Conservation (phyloP, 768 basidiomycete species). For the Lyophyllum shimeji region DNA sequence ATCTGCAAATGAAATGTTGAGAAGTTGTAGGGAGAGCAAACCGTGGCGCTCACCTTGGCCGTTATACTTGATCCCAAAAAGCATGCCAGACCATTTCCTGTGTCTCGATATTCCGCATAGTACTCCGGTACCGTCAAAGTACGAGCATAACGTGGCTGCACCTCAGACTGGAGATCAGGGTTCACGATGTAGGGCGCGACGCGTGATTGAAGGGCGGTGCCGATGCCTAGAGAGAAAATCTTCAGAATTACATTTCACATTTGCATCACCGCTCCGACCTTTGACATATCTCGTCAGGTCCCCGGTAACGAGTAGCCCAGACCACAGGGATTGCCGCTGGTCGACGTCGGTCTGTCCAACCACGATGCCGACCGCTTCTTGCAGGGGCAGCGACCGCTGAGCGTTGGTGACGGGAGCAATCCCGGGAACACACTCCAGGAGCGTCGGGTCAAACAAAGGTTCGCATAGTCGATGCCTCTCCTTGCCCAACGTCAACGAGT, state of each 20-base stretch:
- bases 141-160: slow-evolving; percentile 67
- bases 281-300: slow-evolving; percentile 70
- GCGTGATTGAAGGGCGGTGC: slow-evolving; percentile 68
- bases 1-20: slow-evolving; percentile 43
- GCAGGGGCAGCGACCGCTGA: slow-evolving; percentile 47
- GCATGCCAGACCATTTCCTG: slow-evolving; percentile 76
- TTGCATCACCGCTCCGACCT: slow-evolving; percentile 40
- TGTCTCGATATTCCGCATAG: slow-evolving; percentile 87
- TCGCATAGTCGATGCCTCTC: slow-evolving; percentile 91
- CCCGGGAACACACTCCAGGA: slow-evolving; percentile 44
- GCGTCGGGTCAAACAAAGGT: slow-evolving; percentile 75
- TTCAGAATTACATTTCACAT: slow-evolving; percentile 1
- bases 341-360: slow-evolving; percentile 63
- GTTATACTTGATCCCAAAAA: slow-evolving; percentile 83
- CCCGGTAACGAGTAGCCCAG: slow-evolving; percentile 80
- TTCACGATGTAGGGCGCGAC: slow-evolving; percentile 61
- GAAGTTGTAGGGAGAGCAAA: not conserved
- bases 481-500: slow-evolving; percentile 75
- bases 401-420: slow-evolving; percentile 20
- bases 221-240: slow-evolving; percentile 45
- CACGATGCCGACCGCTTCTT: slow-evolving; percentile 65
- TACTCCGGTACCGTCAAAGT: slow-evolving; percentile 79
- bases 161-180: slow-evolving; percentile 65
- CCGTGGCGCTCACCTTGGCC: slow-evolving; percentile 61
- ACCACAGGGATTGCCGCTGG: slow-evolving; percentile 72